Evolutionary conservation across 208 protist genomes (phyloP).

Genomic region (Crithidia mellificae): DNA sequence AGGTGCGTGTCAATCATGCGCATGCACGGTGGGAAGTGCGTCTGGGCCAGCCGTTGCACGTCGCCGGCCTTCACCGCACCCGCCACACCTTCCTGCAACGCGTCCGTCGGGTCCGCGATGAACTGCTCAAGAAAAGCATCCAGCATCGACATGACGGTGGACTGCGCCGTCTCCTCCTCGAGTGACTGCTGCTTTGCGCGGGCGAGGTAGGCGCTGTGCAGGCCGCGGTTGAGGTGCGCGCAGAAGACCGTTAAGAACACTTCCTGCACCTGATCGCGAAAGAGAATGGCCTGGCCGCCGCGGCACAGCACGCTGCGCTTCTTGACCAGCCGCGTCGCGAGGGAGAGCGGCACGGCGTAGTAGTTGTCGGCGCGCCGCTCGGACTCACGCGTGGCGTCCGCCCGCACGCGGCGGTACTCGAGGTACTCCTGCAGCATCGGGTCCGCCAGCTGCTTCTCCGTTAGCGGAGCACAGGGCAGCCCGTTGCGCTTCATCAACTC

Average conservation of each 20-base stretch:
- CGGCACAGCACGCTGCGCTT: slow-evolving; percentile 73
- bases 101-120: slow-evolving; percentile 62
- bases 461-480: slow-evolving; percentile 69
- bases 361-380: slow-evolving; percentile 62
- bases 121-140: slow-evolving; percentile 87
- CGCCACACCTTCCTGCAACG: slow-evolving; percentile 52
- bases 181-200: slow-evolving; percentile 66
- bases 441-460: slow-evolving; percentile 44
- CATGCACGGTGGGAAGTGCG: slow-evolving; percentile 93
- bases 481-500: slow-evolving; percentile 74
- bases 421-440: slow-evolving; percentile 65
- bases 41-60: slow-evolving; percentile 74
- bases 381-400: slow-evolving; percentile 33
- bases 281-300: slow-evolving; percentile 71
- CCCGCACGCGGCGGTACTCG: slow-evolving; percentile 44
- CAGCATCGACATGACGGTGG: slow-evolving; percentile 82
- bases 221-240: slow-evolving; percentile 58
- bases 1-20: slow-evolving; percentile 82
- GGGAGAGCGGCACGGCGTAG: slow-evolving; percentile 66
- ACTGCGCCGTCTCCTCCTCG: slow-evolving; percentile 56
- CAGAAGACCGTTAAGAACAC: slow-evolving; percentile 85
- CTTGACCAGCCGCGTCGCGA: slow-evolving; percentile 82
- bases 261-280: slow-evolving; percentile 79
- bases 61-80: slow-evolving; percentile 71
- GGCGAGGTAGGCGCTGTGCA: slow-evolving; percentile 77